Evolutionary conservation across 140 eudicot species (phyloP), one percentile per base, ranked within the genome.

Genomic region (Bidens hawaiensis): DNA sequence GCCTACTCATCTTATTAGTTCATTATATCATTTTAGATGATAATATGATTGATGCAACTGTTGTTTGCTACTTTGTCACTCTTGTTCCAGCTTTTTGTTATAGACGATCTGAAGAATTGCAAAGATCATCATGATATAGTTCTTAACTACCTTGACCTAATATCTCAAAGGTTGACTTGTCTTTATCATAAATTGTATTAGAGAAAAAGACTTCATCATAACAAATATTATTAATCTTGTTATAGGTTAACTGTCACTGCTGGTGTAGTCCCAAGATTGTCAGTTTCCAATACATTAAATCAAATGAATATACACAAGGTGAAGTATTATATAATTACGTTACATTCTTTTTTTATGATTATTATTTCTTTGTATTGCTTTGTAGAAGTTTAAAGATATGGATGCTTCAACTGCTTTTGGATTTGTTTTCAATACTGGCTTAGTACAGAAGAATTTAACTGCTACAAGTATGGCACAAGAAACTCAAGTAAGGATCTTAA

Each of bases 331-430:
- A 36, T 41, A 19, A 21, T 11, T 72, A 26, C 5, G 25, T 53
- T 36, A 68, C 36, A 26, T n/a, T 16, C 50, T 26, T 47, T 28
- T 18, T 5, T 1, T 58, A 17, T 3, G 15, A 22, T 5, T 58
- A 56, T 9, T 64, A 38, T 2, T 15, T 64, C 45, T 18, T 30
- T 6, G 25, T 68, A 19, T 25, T 81, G 71, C 54, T 67, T 63
- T 71, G 62, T 71, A 87, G 99, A 72, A 40, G 51, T 87, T 85
- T 54, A 79, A 81, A 66, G 80, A 76, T 70, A 76, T 78, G 83
- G 81, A 82, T 75, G 93, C 80, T 67, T 75, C 60, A 57, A 63
- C 78, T 75, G 99, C 96, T 27, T 93, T 93, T 75, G 55, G 70
- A 23, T 93, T 69, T 75, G 93, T 78, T 50, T 80, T 85, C 30